Evolutionary conservation across 78 protist species (phyloP), one percentile per base, ranked within the genome.

Genomic region (Dictyostelium firmibasis): DNA sequence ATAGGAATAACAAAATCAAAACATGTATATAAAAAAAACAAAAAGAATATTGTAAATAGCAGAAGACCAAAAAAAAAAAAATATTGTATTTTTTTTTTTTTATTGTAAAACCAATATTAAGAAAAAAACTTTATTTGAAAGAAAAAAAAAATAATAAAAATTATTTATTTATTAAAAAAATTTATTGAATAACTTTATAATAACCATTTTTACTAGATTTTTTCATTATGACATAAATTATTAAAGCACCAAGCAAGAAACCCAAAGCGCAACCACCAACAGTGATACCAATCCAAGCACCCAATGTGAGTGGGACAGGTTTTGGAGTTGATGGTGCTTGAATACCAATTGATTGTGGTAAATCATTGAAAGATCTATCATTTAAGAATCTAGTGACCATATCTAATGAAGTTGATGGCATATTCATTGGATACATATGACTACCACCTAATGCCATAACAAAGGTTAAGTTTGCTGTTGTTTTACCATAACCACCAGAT

Each of bases 361-460:
- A 7, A 31, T 81, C 75, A 2, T 23, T 31, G 57, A 60, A 89
- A 23, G 81, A 25, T 81, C 44, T 13, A 27, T 81, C 69, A 11
- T 25, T 44, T 18, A 89, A 27, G 81, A 89, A 78, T 33, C 81
- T 60, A 9, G 57, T 41, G 27, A 89, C 69, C 94, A 89, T 89
- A 20, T 81, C 87, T 16, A 33, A 33, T 7, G 87, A 44, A 67
- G 31, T 62, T 4, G 33, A 38, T 69, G 94, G 94, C 27, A 41
- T 33, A 81, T 89, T 85, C 81, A 81, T 64, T 64, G 94, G 94
- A 18, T 38, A 47, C 94, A 87, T 87, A 64, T 87, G 93, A 18
- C 64, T 33, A 10, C 86, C 85, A n/a, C 72, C 79, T 0, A 84
- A 33, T 2, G 74, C 82, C 3, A 89, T 10, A 4, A 89, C 25